Base-by-base conservation (phyloP, 2,329 filamentous ascomycete genomes). In the Verticillium nonalfalfae region DNA sequence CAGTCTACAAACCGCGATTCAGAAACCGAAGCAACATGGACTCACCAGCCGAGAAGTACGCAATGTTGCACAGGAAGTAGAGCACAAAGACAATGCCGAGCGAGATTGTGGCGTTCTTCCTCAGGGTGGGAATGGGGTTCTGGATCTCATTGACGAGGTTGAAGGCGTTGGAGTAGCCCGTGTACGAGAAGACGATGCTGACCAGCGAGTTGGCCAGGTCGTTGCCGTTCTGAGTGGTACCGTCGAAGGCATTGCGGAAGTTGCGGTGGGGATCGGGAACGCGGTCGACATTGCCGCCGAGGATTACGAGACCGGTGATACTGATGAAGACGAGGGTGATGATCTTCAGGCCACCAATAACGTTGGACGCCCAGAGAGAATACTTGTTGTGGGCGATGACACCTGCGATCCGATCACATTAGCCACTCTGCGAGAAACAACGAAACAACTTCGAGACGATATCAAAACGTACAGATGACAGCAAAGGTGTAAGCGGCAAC, bases 111-210 rank as follows among this genome's bases (percentile, higher is more conserved):
- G 78, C 83, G 63, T 78, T 77, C 67, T 71, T 78, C 57, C 81
- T 80, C 21, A 88, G 76, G 0, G 79, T 81, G 36, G 78, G 80
- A 35, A 87, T 76, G 0, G 85, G 85, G 63, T 86, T 82, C 76
- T 84, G 81, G 64, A 87, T 80, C 70, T 88, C 85, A 59, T 86
- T 86, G 61, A 84, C 81, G 3, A 88, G 77, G 63, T 85, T 85
- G 72, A 87, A 87, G 0, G 84, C 82, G 64, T 87, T 88, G 11
- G 77, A 73, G 63, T 81, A 87, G 1, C 85, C 85, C 0, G 74
- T 70, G 63, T 85, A 88, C 0, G 83, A 82, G 62, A 85, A 87
- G 34, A 83, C 78, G 58, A 88, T 82, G 60, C 81, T 85, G 57
- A 85, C 79, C 31, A 89, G 68, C 0, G 85, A 84, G 61, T 79